phyloP scores from a whole-genome alignment of 768 basidiomycete species.

The Cystobasidium onofrii region DNA sequence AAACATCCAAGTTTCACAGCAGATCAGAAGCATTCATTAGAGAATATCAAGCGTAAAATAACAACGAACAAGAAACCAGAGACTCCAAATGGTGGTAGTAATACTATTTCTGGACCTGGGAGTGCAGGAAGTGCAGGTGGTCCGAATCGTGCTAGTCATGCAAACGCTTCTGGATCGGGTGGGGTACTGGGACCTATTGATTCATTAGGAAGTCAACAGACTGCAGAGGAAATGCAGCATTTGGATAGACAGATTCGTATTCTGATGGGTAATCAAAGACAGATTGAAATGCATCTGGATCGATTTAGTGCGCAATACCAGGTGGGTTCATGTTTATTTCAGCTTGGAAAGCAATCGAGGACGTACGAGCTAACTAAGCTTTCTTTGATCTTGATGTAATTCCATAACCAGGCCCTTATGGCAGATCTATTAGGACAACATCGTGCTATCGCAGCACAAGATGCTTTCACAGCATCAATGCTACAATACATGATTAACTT shows the following conservation, averaged over 20 bases:
- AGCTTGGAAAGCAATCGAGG: too few species aligned
- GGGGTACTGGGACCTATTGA: not conserved
- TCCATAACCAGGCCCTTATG: conserved; percentile 58
- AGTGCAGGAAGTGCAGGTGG: not conserved
- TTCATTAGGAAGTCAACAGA: not conserved
- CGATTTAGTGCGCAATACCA: conserved; percentile 26
- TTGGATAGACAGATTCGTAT: not conserved
- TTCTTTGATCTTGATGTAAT: too few species aligned
- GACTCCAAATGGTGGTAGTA: not conserved
- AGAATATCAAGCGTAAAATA: conserved; percentile 51
- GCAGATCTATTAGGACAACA: conserved; percentile 66
- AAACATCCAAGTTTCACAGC: conserved; percentile 53
- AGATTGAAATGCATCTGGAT: conserved; percentile 18
- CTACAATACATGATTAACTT: conserved; percentile 71
- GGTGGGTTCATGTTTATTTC: not conserved
- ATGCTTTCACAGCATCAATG: conserved; percentile 68
- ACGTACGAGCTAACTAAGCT: too few species aligned
- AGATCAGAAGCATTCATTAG: conserved; percentile 54
- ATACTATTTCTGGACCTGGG: not conserved
- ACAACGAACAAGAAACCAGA: conserved; percentile 34
- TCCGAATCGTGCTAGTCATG: not conserved
- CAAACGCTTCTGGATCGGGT: not conserved
- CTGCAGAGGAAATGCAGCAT: not conserved
- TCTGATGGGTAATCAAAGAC: conserved; percentile 18
- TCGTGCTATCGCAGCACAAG: conserved; percentile 70